Evolutionary conservation across 139 green algal genomes (phyloP), one percentile per base, ranked within the genome.

Genomic region (Chlorella ohadii): DNA sequence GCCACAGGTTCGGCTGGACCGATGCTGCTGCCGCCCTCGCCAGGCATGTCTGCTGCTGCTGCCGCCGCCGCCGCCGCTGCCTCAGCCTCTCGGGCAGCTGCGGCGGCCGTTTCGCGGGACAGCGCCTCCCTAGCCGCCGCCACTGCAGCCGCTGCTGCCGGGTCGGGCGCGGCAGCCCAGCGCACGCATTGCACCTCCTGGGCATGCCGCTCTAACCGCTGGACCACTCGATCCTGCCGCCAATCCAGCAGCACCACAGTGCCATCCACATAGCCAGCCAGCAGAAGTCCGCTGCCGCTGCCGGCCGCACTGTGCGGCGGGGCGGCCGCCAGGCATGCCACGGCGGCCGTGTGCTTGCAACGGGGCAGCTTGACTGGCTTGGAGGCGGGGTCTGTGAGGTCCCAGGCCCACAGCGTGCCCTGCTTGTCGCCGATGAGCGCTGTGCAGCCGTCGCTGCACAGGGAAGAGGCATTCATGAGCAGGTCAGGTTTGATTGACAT

Each of bases 111-210:
- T 13, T 59, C 51, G 2, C 51, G 51, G 2, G 51, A 9, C 9
- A 59, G 11, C 51, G 9, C 51, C 15, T 59, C 59, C 77, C 16
- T 36, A 9, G 75, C 75, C 9, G 75, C 75, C 9, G 33, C 76
- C 27, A 38, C n/a, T 25, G 51, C 57, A 25, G 76, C 76, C 28
- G 77, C 77, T 17, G 39, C 63, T 27, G n/a, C 63, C 11, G 38
- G 78, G 7, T 73, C 63, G 47, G 78, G 63, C 2, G 78, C 39
- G 3, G 63, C 78, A 19, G 6, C 4, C 78, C 78, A 83, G 34
- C 78, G 78, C 61, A 83, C 78, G 78, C 78, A 75, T 7, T 83
- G 78, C 63, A 83, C 78, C n/a, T 83, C 78, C 5, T 65, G 39
- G 2, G 15, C 11, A 44, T 83, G 78, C 20, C 78, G 63, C 41